Evolutionary conservation across 2,329 filamentous ascomycete species (phyloP).

Genomic region (Parafenestella ontariensis): DNA sequence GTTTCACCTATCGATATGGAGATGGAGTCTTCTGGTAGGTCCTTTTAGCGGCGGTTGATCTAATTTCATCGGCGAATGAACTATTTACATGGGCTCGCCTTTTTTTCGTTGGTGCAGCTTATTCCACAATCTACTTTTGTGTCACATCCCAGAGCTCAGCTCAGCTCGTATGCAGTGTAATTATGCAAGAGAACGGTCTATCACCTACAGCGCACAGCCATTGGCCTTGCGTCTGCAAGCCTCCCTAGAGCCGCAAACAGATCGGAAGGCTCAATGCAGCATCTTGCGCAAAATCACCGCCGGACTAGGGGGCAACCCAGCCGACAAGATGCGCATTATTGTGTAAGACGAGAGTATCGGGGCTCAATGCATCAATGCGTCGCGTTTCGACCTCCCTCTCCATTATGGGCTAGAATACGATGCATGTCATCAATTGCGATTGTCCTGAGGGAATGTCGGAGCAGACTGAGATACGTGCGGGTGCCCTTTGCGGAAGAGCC

Average conservation of each 20-base stretch:
- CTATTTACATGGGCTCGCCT: background rate
- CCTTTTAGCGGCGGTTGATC: slow-evolving; percentile 1
- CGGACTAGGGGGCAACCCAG: slow-evolving; percentile 1
- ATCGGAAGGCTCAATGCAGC: slow-evolving; percentile 17
- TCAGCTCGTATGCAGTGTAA: slow-evolving; percentile 21
- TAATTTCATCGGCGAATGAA: slow-evolving; percentile 8
- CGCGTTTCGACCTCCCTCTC: background rate
- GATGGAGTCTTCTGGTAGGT: slow-evolving; percentile 1
- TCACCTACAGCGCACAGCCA: slow-evolving; percentile 1
- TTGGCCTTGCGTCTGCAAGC: background rate
- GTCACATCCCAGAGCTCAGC: slow-evolving; percentile 12
- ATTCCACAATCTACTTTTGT: background rate
- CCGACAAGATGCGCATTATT: background rate
- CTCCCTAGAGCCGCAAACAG: slow-evolving; percentile 14
- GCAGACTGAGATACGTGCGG: slow-evolving; percentile 29
- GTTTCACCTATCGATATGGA: slow-evolving; percentile 2
- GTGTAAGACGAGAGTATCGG: slow-evolving; percentile 8
- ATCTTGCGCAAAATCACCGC: slow-evolving; percentile 8
- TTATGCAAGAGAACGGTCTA: slow-evolving; percentile 17
- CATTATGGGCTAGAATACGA: slow-evolving; percentile 12
- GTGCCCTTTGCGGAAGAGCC: slow-evolving; percentile 14
- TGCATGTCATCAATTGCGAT: slow-evolving; percentile 40
- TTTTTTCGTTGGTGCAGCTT: slow-evolving; percentile 7
- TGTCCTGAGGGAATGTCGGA: slow-evolving; percentile 20
- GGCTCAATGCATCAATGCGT: slow-evolving; percentile 3